A percentile compares a stretch with the other conserved stretches of the same genome.
Conservation (phyloP, 2,329 filamentous ascomycete species). For the Fonsecaea pedrosoi region DNA sequence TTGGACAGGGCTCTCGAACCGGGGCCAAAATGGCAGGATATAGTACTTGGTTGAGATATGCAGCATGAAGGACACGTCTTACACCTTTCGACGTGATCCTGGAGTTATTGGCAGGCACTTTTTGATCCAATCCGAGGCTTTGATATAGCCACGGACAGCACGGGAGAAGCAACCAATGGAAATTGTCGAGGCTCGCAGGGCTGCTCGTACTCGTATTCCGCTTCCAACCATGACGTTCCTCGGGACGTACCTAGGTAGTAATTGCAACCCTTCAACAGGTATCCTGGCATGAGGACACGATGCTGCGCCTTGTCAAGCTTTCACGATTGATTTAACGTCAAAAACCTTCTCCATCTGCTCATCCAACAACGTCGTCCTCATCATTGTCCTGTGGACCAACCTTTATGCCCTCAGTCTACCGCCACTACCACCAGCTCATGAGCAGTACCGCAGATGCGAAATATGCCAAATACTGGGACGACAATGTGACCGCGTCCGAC, state of each 20-base stretch:
- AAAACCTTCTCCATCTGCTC: not conserved
- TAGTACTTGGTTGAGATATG: slow-evolving; percentile 35
- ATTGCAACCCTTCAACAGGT: slow-evolving; percentile 13
- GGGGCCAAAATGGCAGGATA: slow-evolving; percentile 38
- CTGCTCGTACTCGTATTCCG: slow-evolving; percentile 21
- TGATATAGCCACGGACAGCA: not conserved
- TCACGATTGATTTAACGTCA: not conserved
- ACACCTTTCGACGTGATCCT: not conserved
- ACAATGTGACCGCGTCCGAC: not conserved
- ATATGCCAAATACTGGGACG: not conserved
- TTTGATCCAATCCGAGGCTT: not conserved
- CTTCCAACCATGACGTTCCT: not conserved
- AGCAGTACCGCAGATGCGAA: not conserved
- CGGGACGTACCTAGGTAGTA: not conserved
- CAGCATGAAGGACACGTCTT: not conserved
- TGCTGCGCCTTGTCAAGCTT: not conserved
- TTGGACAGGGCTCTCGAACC: slow-evolving; percentile 35
- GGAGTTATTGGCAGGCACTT: not conserved
- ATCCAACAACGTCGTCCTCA: not conserved
- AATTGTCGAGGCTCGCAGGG: not conserved
- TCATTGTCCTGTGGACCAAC: not conserved
- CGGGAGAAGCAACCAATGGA: not conserved
- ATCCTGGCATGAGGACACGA: slow-evolving; percentile 8
- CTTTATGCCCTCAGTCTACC: not conserved
- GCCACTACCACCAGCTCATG: not conserved